Conservation (phyloP, 2,329 filamentous ascomycete species). For the Xylaria digitata region DNA sequence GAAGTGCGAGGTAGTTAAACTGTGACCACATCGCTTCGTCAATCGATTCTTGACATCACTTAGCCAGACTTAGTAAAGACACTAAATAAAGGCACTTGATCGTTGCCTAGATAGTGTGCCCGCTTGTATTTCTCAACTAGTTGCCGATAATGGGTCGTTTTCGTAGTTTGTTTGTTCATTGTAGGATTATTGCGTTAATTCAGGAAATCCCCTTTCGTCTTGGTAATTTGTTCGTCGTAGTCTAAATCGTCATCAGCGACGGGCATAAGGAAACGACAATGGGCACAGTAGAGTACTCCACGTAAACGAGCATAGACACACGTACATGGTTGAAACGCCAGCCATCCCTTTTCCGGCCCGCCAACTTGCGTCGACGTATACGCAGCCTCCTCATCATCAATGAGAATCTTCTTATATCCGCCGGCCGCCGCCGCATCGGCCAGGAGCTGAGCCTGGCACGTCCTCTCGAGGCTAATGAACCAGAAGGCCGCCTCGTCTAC, state of each 20-base stretch:
- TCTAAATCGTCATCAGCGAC: slow-evolving; percentile 27
- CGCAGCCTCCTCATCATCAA: slow-evolving; percentile 48
- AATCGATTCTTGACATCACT: neutral
- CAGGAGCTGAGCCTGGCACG: slow-evolving; percentile 70
- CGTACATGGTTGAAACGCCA: slow-evolving; percentile 47
- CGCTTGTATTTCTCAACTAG: neutral
- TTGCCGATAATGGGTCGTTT: neutral
- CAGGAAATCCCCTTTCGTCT: slow-evolving; percentile 41
- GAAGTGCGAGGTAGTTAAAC: neutral
- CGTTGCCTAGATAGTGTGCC: neutral
- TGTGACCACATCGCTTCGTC: neutral
- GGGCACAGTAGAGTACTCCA: neutral
- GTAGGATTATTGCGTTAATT: slow-evolving; percentile 20
- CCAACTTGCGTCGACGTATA: slow-evolving; percentile 46
- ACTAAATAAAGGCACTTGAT: neutral
- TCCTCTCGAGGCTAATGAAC: slow-evolving; percentile 70
- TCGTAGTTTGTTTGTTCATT: neutral
- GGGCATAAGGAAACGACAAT: neutral
- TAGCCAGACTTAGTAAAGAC: neutral
- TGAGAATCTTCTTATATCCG: slow-evolving; percentile 46
- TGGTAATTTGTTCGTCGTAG: slow-evolving; percentile 41
- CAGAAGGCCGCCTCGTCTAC: slow-evolving; percentile 75
- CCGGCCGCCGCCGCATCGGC: slow-evolving; percentile 65
- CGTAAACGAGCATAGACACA: neutral
- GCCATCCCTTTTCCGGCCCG: slow-evolving; percentile 49